These are phyloP conservation scores for Backusella macrospora DNA, from an alignment of 192 early-diverging fungal species.

Conservation along the genomic window DNA sequence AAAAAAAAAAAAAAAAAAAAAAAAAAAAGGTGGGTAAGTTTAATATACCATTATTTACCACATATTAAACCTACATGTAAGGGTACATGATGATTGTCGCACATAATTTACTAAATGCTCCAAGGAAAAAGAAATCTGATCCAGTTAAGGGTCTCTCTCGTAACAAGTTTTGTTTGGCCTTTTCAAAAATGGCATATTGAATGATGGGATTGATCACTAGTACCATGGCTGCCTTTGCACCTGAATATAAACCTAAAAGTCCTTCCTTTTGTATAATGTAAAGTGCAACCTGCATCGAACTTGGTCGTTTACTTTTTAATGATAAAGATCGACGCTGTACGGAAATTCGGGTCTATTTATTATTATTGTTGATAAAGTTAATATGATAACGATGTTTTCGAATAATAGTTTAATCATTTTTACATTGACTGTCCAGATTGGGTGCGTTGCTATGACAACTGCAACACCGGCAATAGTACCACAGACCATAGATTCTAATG, in stretches of 20 bases:
- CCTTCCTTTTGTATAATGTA: slow-evolving; percentile 89
- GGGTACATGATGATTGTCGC: slow-evolving; percentile 94
- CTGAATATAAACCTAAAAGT: slow-evolving; percentile 80
- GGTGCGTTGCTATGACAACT: slow-evolving; percentile 87
- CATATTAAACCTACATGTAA: slow-evolving; percentile 70
- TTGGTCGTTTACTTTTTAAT: slow-evolving; percentile 26
- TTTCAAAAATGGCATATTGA: slow-evolving; percentile 97
- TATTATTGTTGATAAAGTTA: too few species aligned
- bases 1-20: too few species aligned
- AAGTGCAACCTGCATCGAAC: slow-evolving; percentile 49
- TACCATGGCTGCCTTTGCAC: slow-evolving; percentile 89
- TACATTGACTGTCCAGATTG: slow-evolving; percentile 97
- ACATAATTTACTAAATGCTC: slow-evolving; percentile 89
- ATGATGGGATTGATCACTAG: slow-evolving; percentile 98
- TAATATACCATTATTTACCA: background rate
- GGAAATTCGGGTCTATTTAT: slow-evolving; percentile 40
- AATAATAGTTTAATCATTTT: slow-evolving; percentile 22
- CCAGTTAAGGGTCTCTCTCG: slow-evolving; percentile 56
- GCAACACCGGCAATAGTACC: slow-evolving; percentile 86
- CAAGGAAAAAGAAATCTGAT: slow-evolving; percentile 91
- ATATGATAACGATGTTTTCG: background rate
- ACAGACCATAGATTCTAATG: slow-evolving; percentile 81
- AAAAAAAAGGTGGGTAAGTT: background rate
- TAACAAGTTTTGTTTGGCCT: slow-evolving; percentile 66
- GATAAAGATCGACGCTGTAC: slow-evolving; percentile 41